A percentile compares a stretch with the other conserved stretches of the same genome.
These are phyloP conservation scores for Fraxinus quadrangulata DNA, from an alignment of 257 asterid species.

Conservation along the genomic window DNA sequence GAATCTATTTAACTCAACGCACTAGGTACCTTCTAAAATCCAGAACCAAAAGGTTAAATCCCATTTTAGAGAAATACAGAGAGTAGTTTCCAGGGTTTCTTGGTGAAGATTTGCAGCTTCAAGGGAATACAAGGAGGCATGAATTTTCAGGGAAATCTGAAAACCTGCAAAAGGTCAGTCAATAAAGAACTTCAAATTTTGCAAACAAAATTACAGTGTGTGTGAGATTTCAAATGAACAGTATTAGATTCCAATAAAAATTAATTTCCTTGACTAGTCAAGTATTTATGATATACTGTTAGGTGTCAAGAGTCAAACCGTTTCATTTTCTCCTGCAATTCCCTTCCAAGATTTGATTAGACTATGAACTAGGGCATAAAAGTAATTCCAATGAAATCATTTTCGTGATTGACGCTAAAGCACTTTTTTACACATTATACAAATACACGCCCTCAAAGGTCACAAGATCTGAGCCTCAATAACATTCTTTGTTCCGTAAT, in stretches of 20 bases:
- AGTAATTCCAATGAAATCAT: constrained; percentile 3
- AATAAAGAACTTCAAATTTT: not conserved
- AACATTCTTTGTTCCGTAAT: not conserved
- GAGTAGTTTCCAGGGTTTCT: constrained; percentile 40
- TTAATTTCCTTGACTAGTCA: constrained; percentile 10
- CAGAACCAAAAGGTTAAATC: constrained; percentile 21
- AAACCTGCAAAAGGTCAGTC: constrained; percentile 32
- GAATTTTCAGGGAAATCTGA: constrained; percentile 17
- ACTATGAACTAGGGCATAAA: not conserved
- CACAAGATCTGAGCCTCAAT: constrained; percentile 1
- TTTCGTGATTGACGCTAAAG: constrained; percentile 12
- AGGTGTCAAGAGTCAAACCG: constrained; percentile 16
- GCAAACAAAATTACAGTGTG: not conserved
- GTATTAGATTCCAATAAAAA: constrained; percentile 2
- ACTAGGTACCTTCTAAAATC: constrained; percentile 31
- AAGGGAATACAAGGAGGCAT: constrained; percentile 4
- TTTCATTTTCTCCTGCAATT: constrained; percentile 17
- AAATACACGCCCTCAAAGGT: not conserved
- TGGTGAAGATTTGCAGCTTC: constrained; percentile 26
- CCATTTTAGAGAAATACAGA: constrained; percentile 12
- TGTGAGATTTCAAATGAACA: not conserved
- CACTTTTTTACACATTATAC: not conserved
- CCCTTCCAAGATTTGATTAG: constrained; percentile 25
- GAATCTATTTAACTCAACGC: constrained; percentile 48
- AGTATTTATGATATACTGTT: constrained; percentile 1